Base-by-base conservation (phyloP, 1,284 basidiomycete genomes). In the Rhodotorula sp. region DNA sequence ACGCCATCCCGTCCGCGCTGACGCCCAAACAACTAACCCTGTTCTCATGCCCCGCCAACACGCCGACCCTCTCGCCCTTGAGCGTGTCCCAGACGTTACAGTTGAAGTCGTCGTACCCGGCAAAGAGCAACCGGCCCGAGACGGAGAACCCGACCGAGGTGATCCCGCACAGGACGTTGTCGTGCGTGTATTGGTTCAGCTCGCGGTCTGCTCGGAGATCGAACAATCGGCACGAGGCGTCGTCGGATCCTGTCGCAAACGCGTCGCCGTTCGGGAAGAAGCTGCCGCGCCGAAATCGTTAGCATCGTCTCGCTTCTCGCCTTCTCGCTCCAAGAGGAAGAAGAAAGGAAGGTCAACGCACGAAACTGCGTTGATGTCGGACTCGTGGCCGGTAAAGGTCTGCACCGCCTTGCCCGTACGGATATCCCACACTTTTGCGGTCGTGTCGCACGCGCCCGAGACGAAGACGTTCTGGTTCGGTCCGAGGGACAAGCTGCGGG, bases 231-330 rank as follows among this genome's bases (percentile, higher is more conserved):
- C 95, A 98, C 52, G 95, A 95, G 11, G 94, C 95, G 82, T 99
- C 96, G 79, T 99, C 95, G 15, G 96, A 99, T 44, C 96, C 96
- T 20, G 96, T 98, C 27, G 94, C 95, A 80, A 99, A 98, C 1
- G 96, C 94, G 81, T 97, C 93, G 74, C 95, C 95, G 79, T 96
- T 97, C 62, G 95, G 95, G 91, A 98, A 98, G 84, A 98, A 98
- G 79, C 94, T 96, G 73, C 2, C n/a, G 44, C 36, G 48, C 30
- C n/a, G n/a, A n/a, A 2, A 46, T 0, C 2, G 22, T 48, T 17
- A 30, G 13, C 36, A 51, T 29, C 20, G 46, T 55, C 47, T 62
- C 49, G 51, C 49, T 8, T 22, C n/a, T 36, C 6, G 39, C 17
- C 32, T n/a, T 19, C 53, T 22, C 20, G 34, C 17, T 20, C 19